Percentiles rank a stretch among this genome's conserved stretches.
Evolutionary conservation across 148 eudicot genomes (phyloP).

Genomic region (Camellia granthamiana): DNA sequence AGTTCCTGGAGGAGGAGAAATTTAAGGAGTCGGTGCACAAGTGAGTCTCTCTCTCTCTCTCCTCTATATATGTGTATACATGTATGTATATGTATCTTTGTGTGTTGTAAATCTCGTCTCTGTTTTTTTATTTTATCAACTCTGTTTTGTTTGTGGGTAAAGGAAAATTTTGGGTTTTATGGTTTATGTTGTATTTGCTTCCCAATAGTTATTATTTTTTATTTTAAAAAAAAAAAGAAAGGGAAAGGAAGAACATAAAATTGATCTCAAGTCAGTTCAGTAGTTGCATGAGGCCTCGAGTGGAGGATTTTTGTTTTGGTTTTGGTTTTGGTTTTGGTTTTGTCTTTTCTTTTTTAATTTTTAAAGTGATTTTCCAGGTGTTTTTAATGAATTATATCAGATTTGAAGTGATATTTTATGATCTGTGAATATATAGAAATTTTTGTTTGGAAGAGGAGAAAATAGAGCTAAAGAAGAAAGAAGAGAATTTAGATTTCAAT

Average conservation of each 20-base stretch:
- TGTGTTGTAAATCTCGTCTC: too few species aligned
- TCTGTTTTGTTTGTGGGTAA: too few species aligned
- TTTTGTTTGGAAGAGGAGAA: neutral
- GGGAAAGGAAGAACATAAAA: too few species aligned
- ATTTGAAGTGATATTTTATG: neutral
- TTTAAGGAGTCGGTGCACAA: conserved; percentile 75
- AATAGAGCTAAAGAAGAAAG: neutral
- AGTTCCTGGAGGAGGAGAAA: conserved; percentile 76
- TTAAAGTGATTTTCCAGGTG: too few species aligned
- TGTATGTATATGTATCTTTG: neutral
- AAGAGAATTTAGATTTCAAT: neutral
- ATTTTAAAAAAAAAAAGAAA: too few species aligned
- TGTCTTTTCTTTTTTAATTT: neutral
- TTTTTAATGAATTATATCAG: neutral
- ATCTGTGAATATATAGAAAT: neutral
- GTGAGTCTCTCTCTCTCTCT: conserved; percentile 20
- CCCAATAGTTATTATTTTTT: too few species aligned
- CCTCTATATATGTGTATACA: neutral
- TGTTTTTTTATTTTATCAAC: too few species aligned
- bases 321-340: neutral
- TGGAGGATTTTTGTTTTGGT: too few species aligned
- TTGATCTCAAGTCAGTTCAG: too few species aligned
- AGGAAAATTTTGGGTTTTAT: too few species aligned
- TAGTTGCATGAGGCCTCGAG: too few species aligned
- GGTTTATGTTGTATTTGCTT: too few species aligned